A percentile compares a stretch with the other conserved stretches of the same genome.
Conservation (phyloP, 345 rosid species). For the Eucalyptus pauciflora region DNA sequence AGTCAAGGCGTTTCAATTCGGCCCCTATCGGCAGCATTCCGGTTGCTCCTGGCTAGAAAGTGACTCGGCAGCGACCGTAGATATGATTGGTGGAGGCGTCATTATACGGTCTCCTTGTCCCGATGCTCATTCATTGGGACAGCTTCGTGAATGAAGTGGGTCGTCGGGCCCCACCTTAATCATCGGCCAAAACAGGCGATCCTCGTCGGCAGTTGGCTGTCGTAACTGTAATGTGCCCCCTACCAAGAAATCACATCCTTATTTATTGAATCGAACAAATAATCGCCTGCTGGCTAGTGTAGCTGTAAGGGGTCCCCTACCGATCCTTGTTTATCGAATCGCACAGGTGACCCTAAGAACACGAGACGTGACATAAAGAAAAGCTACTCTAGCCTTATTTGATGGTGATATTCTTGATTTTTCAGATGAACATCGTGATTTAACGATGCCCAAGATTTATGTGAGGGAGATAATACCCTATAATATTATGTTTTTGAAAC, state of each 20-base stretch:
- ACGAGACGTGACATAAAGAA: rapidly evolving
- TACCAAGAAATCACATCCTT: background rate
- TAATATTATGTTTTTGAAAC: background rate
- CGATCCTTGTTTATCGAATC: background rate
- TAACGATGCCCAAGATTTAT: background rate
- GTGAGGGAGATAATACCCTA: background rate
- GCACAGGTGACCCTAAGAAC: background rate
- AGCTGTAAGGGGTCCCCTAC: too few species aligned
- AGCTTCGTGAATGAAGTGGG: background rate
- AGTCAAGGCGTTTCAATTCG: background rate
- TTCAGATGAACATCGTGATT: background rate
- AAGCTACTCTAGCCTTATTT: background rate
- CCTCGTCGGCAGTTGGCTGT: background rate
- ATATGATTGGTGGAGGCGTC: background rate
- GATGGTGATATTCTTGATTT: background rate
- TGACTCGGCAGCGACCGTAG: background rate
- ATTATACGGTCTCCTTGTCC: background rate
- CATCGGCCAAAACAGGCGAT: background rate
- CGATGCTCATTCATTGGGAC: background rate
- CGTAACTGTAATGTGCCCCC: background rate
- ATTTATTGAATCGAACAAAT: background rate
- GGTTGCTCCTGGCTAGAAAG: background rate
- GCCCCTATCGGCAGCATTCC: background rate
- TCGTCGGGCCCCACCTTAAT: background rate
- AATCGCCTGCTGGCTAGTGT: background rate